These are phyloP conservation scores for Claviceps quebecensis DNA, from an alignment of 2,329 filamentous ascomycete species.

Conservation along the genomic window DNA sequence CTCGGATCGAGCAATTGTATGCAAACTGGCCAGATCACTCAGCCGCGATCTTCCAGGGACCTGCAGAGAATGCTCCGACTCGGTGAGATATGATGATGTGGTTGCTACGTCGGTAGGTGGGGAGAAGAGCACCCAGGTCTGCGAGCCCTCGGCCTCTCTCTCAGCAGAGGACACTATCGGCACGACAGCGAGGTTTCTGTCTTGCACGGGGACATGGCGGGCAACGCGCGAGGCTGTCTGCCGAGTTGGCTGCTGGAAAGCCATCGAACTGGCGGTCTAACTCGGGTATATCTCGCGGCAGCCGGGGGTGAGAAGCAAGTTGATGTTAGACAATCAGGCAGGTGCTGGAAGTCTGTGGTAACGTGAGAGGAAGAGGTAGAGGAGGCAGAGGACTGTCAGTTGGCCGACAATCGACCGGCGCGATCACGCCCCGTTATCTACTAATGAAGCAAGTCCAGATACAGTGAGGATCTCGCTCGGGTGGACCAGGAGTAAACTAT, in stretches of 20 bases:
- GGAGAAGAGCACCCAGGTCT: slow-evolving; percentile 95
- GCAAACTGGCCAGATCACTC: slow-evolving; percentile 70
- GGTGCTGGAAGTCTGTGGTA: no score
- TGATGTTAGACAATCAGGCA: background rate
- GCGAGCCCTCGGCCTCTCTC: slow-evolving; percentile 49
- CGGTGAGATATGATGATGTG: slow-evolving; percentile 52
- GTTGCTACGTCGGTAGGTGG: slow-evolving; percentile 52
- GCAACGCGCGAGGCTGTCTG: slow-evolving; percentile 35
- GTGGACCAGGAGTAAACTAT: background rate
- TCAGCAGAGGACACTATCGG: slow-evolving; percentile 13
- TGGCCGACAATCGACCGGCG: no score
- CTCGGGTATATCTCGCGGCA: background rate
- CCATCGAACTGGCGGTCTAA: slow-evolving; percentile 24
- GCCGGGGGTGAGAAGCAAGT: background rate
- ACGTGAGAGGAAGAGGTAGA: no score
- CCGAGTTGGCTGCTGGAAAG: slow-evolving; percentile 46
- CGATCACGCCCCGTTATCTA: background rate
- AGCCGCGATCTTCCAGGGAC: slow-evolving; percentile 56
- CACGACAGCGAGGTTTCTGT: slow-evolving; percentile 16
- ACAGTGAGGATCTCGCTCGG: background rate
- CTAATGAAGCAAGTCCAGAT: background rate
- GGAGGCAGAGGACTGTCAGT: no score
- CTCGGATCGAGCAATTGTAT: slow-evolving; percentile 50
- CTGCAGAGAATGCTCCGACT: slow-evolving; percentile 50
- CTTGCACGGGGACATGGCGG: slow-evolving; percentile 26